Percentiles rank a stretch among this genome's conserved stretches.
Evolutionary conservation across 495 filamentous ascomycete genomes (phyloP).

Genomic region (Jackrogersella multiformis): DNA sequence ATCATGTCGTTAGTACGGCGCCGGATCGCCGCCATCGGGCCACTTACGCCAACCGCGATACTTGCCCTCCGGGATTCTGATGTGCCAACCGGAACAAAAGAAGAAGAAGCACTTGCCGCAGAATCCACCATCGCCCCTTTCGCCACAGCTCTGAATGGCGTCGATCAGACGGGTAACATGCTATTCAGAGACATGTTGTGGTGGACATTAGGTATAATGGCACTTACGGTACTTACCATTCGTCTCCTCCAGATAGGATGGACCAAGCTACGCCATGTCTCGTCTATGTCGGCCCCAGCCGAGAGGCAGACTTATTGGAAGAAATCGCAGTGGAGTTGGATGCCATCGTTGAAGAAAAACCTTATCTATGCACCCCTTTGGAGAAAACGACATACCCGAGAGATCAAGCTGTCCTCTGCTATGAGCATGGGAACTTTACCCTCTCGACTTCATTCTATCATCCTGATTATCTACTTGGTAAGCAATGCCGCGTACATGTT

Average conservation of each 20-base stretch:
- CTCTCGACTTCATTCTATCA: constrained; percentile 78
- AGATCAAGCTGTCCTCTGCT: constrained; percentile 79
- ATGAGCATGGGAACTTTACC: constrained; percentile 88
- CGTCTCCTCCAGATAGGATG: constrained; percentile 56
- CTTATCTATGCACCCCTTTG: constrained; percentile 86
- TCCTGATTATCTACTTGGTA: constrained; percentile 70
- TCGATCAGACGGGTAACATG: constrained; percentile 60
- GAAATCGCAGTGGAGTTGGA: constrained; percentile 56
- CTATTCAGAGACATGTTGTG: constrained; percentile 59
- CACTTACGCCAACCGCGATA: constrained; percentile 39
- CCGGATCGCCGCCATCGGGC: constrained; percentile 44
- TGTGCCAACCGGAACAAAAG: constrained; percentile 24
- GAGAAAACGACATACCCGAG: constrained; percentile 83
- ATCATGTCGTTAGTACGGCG: constrained; percentile 44
- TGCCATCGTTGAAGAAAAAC: constrained; percentile 75
- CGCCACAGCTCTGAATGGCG: constrained; percentile 59
- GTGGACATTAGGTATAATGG: constrained; percentile 60
- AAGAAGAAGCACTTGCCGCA: constrained; percentile 29
- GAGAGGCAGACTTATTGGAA: constrained; percentile 61
- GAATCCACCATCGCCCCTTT: constrained; percentile 57
- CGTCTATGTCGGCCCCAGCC: constrained; percentile 57
- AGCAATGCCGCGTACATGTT: constrained; percentile 74
- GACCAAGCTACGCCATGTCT: constrained; percentile 58
- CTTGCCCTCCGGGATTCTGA: constrained; percentile 40
- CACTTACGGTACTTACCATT: constrained; percentile 54